Evolutionary conservation across 352 stramenopile species (phyloP).

Genomic region (Phytophthora agathidicida): DNA sequence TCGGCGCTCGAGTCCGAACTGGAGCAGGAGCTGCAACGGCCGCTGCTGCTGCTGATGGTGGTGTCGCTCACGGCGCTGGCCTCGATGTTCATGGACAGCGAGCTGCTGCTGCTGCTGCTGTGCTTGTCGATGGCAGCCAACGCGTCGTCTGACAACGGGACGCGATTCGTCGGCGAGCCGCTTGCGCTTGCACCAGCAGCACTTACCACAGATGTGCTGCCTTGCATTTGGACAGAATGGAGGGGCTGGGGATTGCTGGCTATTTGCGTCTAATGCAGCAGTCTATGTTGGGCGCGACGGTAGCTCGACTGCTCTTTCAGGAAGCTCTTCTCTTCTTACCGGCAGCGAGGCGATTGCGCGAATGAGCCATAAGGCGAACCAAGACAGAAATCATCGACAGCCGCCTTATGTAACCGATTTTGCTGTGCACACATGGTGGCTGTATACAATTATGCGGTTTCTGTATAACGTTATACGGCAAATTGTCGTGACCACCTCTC

Average conservation of each 20-base stretch:
- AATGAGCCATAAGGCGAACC: constrained; percentile 32
- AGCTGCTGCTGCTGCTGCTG: constrained; percentile 3
- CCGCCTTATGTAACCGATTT: constrained; percentile 22
- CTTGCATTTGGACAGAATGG: constrained; percentile 20
- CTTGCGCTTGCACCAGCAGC: constrained; percentile 31
- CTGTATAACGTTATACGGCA: too few relatives aligned
- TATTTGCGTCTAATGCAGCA: constrained; percentile 3
- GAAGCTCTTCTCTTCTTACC: constrained; percentile 10
- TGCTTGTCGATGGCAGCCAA: constrained; percentile 26
- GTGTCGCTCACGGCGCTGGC: constrained; percentile 41
- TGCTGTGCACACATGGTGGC: constrained; percentile 1
- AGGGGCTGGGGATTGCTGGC: not conserved
- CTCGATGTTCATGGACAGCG: constrained; percentile 20
- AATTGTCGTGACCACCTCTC: too few relatives aligned
- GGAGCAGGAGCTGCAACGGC: constrained; percentile 37
- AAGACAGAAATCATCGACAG: constrained; percentile 22
- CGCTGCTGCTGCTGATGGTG: constrained; percentile 47
- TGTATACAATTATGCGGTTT: constrained; percentile 12
- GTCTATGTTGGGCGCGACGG: not conserved
- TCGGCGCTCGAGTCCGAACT: constrained; percentile 39
- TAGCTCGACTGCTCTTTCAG: not conserved
- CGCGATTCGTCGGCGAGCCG: constrained; percentile 9
- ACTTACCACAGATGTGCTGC: constrained; percentile 21
- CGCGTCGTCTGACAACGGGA: constrained; percentile 25
- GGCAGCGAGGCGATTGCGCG: constrained; percentile 29